Evolutionary conservation across 2,329 filamentous ascomycete genomes (phyloP), one percentile per base, ranked within the genome.

Genomic region (Albophoma yamanashiensis): DNA sequence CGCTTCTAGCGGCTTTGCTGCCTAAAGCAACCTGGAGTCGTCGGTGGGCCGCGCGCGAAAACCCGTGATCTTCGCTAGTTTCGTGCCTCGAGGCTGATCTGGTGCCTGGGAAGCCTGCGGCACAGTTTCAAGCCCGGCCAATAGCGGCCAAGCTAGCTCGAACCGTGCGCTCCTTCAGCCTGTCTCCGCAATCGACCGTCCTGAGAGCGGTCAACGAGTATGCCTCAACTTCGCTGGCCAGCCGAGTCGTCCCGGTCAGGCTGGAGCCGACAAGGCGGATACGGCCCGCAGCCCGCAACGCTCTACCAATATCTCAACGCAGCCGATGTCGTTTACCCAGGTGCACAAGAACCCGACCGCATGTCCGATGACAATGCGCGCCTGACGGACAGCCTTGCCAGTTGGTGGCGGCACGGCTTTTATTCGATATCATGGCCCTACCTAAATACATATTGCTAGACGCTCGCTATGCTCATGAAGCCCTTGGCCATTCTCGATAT

Each of bases 1-100:
- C 56, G 60, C 59, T 39, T 42, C 56, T 27, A 38, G 61, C 36
- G 60, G 34, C 47, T 62, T 34, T 63, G 58, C 62, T 63, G 62
- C 62, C 62, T 63, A 59, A 57, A 57, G 61, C 25, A 15, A 34
- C 42, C 7, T 22, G 40, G 34, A 56, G 17, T 39, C 47, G 34
- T 31, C 39, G 5, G 25, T 17, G 27, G 47, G 9, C 9, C 4
- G 36, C 53, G 50, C 62, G 50, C 60, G 60, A 60, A 56, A 58
- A 27, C 60, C 58, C 60, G 62, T 60, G 58, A 58, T 40, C 42
- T 39, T 27, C 40, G 11, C 50, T 5, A 14, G 2, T 27, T 17
- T n/a, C 14, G 4, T 31, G 45, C 25, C 45, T 17, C 43, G 27
- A 20, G 34, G 2, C 43, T 22, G n/a, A 6, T 34, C 45, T 60